These are phyloP conservation scores for Arachis hypogaea DNA, from an alignment of 306 rosid species.

Conservation along the genomic window DNA sequence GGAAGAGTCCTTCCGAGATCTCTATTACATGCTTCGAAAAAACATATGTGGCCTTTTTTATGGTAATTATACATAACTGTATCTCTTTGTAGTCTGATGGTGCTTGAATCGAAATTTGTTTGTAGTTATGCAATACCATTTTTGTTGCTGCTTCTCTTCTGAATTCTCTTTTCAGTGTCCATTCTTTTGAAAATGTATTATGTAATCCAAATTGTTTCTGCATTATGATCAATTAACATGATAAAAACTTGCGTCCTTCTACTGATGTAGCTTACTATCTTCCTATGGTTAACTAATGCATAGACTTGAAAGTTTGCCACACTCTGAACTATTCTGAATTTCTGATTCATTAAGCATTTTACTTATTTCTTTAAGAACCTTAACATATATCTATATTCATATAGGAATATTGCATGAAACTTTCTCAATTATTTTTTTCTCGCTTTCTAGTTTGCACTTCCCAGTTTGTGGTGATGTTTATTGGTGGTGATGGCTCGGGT, in stretches of 20 bases:
- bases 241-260: slow-evolving; percentile 22
- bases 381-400: slow-evolving; percentile 10
- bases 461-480: slow-evolving; percentile 91
- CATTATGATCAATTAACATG: background rate
- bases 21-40: slow-evolving; percentile 84
- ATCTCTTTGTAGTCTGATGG: slow-evolving; percentile 16
- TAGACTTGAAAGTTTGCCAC: slow-evolving; percentile 14
- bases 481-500: slow-evolving; percentile 56
- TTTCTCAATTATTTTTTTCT: background rate
- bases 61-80: slow-evolving; percentile 55
- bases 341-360: slow-evolving; percentile 20
- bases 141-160: background rate
- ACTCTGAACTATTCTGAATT: slow-evolving; percentile 6
- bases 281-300: slow-evolving; percentile 24
- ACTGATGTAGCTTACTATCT: slow-evolving; percentile 19
- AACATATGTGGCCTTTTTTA: slow-evolving; percentile 81
- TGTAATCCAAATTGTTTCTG: slow-evolving; percentile 17
- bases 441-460: slow-evolving; percentile 69
- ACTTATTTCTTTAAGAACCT: background rate
- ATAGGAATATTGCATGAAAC: slow-evolving; percentile 21
- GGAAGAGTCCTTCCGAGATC: slow-evolving; percentile 92
- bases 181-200: slow-evolving; percentile 18
- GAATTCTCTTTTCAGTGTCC: slow-evolving; percentile 17
- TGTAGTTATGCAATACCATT: background rate
- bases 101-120: slow-evolving; percentile 18